phyloP scores from a whole-genome alignment of 2,329 filamentous ascomycete genomes.

The Grosmannia clavigera region DNA sequence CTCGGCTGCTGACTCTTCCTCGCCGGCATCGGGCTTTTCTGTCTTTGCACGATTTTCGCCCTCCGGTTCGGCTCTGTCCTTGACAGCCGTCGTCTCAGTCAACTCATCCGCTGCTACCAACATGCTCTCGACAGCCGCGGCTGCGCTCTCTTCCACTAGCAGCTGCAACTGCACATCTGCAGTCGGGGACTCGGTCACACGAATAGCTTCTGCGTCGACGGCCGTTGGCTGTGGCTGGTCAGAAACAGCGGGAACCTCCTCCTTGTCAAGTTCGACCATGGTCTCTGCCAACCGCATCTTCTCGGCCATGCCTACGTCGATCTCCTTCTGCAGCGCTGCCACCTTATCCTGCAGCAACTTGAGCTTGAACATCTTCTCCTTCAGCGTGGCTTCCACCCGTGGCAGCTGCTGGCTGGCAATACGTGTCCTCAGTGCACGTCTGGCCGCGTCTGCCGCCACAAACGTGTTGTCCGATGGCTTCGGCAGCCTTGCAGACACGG shows the following conservation, averaged over 20 bases:
- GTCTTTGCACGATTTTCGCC: not conserved
- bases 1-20: not conserved
- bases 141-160: not conserved
- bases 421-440: slow-evolving; percentile 19
- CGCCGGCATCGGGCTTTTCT: not conserved
- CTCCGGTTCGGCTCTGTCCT: not conserved
- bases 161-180: not conserved
- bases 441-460: slow-evolving; percentile 1
- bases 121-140: not conserved
- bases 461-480: slow-evolving; percentile 8
- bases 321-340: slow-evolving; percentile 34
- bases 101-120: not conserved
- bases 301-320: slow-evolving; percentile 23
- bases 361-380: slow-evolving; percentile 34
- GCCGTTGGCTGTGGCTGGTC: not conserved
- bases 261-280: slow-evolving; percentile 24
- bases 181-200: not conserved
- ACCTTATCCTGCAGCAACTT: slow-evolving; percentile 33
- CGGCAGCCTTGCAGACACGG: slow-evolving; percentile 15
- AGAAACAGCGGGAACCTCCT: slow-evolving; percentile 5
- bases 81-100: not conserved
- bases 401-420: slow-evolving; percentile 27
- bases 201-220: not conserved
- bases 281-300: slow-evolving; percentile 20
- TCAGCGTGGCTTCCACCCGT: slow-evolving; percentile 24